Evolutionary conservation across 352 stramenopile genomes (phyloP).

Genomic region (Detonula confervacea): DNA sequence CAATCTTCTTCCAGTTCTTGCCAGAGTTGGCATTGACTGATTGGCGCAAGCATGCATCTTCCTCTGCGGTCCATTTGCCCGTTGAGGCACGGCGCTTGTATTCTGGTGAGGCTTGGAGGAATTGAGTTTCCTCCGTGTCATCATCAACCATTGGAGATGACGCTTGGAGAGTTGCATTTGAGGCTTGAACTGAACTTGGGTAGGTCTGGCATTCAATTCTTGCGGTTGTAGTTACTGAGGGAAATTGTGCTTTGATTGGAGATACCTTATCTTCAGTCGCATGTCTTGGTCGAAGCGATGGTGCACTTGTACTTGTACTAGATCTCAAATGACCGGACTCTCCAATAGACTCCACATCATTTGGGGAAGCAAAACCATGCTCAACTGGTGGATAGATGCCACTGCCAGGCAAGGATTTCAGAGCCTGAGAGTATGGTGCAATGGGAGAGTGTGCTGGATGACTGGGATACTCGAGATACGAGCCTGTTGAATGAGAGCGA

Average conservation of each 20-base stretch:
- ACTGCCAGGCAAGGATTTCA: not conserved
- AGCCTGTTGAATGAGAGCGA: not conserved
- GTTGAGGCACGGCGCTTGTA: no score
- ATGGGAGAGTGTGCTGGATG: not conserved
- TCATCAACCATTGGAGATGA: not conserved
- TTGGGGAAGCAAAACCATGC: no score
- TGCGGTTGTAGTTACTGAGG: no score
- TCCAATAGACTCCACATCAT: not conserved
- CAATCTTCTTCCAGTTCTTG: constrained; percentile 82
- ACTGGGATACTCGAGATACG: not conserved
- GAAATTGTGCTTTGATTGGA: not conserved
- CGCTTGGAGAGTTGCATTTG: no score
- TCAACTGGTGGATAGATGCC: not conserved
- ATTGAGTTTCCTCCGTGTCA: not conserved
- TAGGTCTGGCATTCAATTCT: no score
- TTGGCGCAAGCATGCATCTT: constrained; percentile 38
- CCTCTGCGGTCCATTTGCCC: constrained; percentile 12
- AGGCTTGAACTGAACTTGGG: no score
- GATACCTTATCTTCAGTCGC: not conserved
- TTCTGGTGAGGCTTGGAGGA: no score
- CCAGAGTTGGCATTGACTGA: constrained; percentile 71
- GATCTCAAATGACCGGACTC: not conserved
- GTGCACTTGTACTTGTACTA: not conserved
- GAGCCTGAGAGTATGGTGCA: not conserved
- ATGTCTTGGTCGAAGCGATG: constrained; percentile 11